Conservation (phyloP, 495 filamentous ascomycete species). For the Xylaria grammica region DNA sequence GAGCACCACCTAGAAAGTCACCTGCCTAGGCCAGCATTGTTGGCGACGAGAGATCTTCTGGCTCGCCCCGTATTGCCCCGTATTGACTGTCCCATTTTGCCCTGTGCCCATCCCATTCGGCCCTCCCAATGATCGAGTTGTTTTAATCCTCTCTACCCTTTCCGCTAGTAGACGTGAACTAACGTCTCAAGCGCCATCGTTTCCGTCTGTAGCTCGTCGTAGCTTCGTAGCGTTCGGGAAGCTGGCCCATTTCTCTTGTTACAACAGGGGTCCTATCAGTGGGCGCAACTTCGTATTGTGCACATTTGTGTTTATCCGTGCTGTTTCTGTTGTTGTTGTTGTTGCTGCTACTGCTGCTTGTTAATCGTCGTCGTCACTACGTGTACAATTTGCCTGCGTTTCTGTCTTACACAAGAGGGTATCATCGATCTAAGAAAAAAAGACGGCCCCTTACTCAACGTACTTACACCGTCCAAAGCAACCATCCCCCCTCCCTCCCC, state of each 20-base stretch:
- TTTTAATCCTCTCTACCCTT: constrained; percentile 8
- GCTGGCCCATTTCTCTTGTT: constrained; percentile 6
- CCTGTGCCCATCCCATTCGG: constrained; percentile 12
- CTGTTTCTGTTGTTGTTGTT: neutral
- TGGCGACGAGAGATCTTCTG: constrained; percentile 9
- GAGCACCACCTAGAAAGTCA: constrained; percentile 17
- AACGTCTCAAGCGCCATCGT: constrained; percentile 10
- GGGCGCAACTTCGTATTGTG: constrained; percentile 10
- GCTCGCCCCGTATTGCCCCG: constrained; percentile 10
- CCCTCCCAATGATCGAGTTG: constrained; percentile 6
- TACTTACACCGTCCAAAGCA: constrained; percentile 4
- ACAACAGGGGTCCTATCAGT: constrained; percentile 17
- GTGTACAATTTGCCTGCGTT: neutral
- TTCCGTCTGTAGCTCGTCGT: constrained; percentile 1
- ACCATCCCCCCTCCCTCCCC: constrained; percentile 9
- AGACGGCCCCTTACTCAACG: constrained; percentile 11
- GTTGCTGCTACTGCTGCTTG: neutral
- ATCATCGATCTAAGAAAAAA: constrained; percentile 7
- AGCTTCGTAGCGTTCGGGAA: constrained; percentile 13
- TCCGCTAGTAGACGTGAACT: constrained; percentile 1
- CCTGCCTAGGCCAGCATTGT: constrained; percentile 29
- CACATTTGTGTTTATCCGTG: neutral
- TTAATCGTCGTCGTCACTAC: neutral
- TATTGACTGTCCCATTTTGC: constrained; percentile 16
- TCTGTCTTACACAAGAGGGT: constrained; percentile 15